Evolutionary conservation across 176 grass and related monocot genomes (phyloP).

Genomic region (Eremochloa ophiuroides): DNA sequence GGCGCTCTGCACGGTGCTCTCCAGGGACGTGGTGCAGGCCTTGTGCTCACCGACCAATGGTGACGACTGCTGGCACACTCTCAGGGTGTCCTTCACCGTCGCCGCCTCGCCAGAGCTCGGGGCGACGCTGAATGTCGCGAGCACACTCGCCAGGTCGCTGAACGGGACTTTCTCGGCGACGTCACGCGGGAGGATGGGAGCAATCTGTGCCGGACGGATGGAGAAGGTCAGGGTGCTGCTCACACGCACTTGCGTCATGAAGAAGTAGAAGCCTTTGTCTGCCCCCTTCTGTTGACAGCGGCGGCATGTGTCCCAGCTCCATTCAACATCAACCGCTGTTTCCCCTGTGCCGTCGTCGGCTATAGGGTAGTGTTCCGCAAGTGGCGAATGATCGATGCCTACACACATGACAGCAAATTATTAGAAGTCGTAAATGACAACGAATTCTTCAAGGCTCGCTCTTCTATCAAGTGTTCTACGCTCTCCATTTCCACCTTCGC

Average conservation of each 20-base stretch:
- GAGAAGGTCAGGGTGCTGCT: background rate
- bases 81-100: background rate
- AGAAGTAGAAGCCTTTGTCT: background rate
- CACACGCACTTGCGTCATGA: background rate
- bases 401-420: background rate
- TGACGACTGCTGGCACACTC: background rate
- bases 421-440: too few species aligned
- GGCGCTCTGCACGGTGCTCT: background rate
- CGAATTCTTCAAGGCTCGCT: too few species aligned
- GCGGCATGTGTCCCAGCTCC: background rate
- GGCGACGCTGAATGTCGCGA: background rate
- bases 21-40: background rate
- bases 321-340: too few species aligned
- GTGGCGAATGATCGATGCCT: background rate
- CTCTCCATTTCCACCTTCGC: too few species aligned
- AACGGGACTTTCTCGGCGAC: background rate
- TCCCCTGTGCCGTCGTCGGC: too few species aligned
- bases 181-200: background rate
- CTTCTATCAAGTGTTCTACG: too few species aligned
- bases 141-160: background rate
- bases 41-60: background rate
- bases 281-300: too few species aligned
- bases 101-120: background rate
- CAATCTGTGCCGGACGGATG: background rate
- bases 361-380: too few species aligned